Conservation (phyloP, 2,329 filamentous ascomycete species). For the Penicillium fuscoglaucum region DNA sequence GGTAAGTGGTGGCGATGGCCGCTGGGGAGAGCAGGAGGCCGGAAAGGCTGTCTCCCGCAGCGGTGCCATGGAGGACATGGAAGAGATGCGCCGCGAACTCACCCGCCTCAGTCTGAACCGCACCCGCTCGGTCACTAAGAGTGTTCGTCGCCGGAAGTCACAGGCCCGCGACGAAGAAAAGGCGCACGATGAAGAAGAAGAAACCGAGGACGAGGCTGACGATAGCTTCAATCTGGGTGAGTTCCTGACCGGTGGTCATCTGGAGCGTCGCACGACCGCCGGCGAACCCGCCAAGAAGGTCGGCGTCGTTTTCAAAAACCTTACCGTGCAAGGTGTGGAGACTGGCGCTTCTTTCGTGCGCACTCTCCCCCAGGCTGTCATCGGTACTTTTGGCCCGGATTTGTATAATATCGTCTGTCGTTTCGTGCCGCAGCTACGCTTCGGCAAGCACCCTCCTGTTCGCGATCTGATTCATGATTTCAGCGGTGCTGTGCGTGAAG, state of each 20-base stretch:
- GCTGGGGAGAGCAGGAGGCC: slow-evolving; percentile 63
- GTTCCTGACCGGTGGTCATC: slow-evolving; percentile 72
- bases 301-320: slow-evolving; percentile 72
- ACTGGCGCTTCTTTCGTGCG: slow-evolving; percentile 67
- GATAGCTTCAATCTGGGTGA: slow-evolving; percentile 65
- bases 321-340: slow-evolving; percentile 71
- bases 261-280: slow-evolving; percentile 67
- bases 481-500: slow-evolving; percentile 64
- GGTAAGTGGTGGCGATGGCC: slow-evolving; percentile 45
- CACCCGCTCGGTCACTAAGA: slow-evolving; percentile 33
- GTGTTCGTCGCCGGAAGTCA: slow-evolving; percentile 31
- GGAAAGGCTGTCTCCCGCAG: slow-evolving; percentile 55
- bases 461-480: slow-evolving; percentile 65
- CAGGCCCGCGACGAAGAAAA: slow-evolving; percentile 45
- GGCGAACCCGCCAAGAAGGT: slow-evolving; percentile 72
- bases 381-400: slow-evolving; percentile 80
- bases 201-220: slow-evolving; percentile 23
- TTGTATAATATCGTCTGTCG: slow-evolving; percentile 64
- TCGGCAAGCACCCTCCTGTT: slow-evolving; percentile 51
- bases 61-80: slow-evolving; percentile 60
- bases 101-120: slow-evolving; percentile 52
- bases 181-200: slow-evolving; percentile 40
- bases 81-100: slow-evolving; percentile 58
- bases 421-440: slow-evolving; percentile 54
- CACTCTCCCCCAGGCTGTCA: slow-evolving; percentile 70